Evolutionary conservation across 2,329 filamentous ascomycete species (phyloP).

Genomic region (Hypoxylon rubiginosum): DNA sequence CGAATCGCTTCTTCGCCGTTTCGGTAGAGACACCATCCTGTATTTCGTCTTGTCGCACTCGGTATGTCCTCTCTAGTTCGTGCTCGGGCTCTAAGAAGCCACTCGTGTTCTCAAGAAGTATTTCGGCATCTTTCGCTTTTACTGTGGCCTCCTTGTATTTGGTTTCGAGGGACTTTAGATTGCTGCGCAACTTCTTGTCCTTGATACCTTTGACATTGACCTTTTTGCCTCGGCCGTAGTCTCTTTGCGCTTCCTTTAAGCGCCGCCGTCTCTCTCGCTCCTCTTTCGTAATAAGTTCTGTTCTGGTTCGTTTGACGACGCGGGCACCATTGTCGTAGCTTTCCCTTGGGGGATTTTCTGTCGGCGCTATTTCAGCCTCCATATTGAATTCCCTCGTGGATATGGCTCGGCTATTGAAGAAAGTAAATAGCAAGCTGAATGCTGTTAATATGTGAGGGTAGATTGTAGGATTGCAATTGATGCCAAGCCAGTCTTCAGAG

Average conservation of each 20-base stretch:
- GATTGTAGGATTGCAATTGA: background rate
- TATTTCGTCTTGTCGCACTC: constrained; percentile 91
- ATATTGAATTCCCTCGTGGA: constrained; percentile 28
- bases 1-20: constrained; percentile 92
- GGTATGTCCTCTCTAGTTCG: constrained; percentile 92
- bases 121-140: constrained; percentile 94
- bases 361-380: constrained; percentile 48
- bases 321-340: constrained; percentile 67
- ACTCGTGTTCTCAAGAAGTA: constrained; percentile 86
- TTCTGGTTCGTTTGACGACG: constrained; percentile 62
- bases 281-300: constrained; percentile 65
- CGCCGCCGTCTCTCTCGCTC: constrained; percentile 67
- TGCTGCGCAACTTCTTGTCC: constrained; percentile 90
- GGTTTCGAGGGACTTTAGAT: constrained; percentile 81
- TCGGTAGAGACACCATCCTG: constrained; percentile 79
- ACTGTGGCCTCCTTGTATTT: constrained; percentile 86
- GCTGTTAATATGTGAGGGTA: background rate
- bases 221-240: constrained; percentile 86
- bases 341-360: constrained; percentile 53
- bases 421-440: constrained; percentile 1
- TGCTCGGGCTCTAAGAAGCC: constrained; percentile 91
- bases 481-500: constrained; percentile 32
- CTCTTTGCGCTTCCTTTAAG: constrained; percentile 74
- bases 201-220: constrained; percentile 80
- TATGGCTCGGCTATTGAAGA: background rate